Evolutionary conservation across 495 filamentous ascomycete genomes (phyloP), one percentile per base, ranked within the genome.

Genomic region (Staphylotrichum tortipilum): DNA sequence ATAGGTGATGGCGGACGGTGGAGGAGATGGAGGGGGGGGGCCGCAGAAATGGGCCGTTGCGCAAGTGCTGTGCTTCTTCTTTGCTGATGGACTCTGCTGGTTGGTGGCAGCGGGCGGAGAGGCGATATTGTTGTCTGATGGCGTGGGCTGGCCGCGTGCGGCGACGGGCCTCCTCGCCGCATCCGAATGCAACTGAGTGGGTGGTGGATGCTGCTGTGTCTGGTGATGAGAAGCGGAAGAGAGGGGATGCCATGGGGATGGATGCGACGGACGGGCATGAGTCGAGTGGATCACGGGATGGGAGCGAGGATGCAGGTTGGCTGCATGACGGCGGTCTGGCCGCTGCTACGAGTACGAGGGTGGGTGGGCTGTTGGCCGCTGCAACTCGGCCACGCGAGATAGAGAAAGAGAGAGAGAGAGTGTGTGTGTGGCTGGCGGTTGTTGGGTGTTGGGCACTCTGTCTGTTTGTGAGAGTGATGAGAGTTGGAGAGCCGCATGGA

Each of bases 21-120:
- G 21, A n/a, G n/a, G n/a, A 23, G 2, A 22, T 23, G 10, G 22
- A 23, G n/a, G 18, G 36, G 34, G 11, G 17, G 28, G 35, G 35
- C 19, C 44, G 44, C 44, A 37, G n/a, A 30, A 47, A 15, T 19
- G 26, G 44, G 44, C 34, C 33, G 44, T 14, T 44, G 41, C 41
- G 29, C 22, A 26, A 14, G 28, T 31, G 15, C 22, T 15, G 17
- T 14, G n/a, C 26, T 33, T 17, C 28, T 14, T n/a, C n/a, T n/a
- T n/a, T n/a, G n/a, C n/a, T 28, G 17, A 22, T 33, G 15, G 41
- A 14, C 18, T 21, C 9, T 5, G 26, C 6, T 28, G n/a, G n/a
- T 23, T 30, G 17, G 40, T 23, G 41, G 41, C 6, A n/a, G 10
- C 17, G 38, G 26, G 10, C 28, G 18, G 1, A 12, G 23, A 18